These are phyloP conservation scores for Neltuma alba DNA, from an alignment of 306 rosid genomes.

Conservation along the genomic window DNA sequence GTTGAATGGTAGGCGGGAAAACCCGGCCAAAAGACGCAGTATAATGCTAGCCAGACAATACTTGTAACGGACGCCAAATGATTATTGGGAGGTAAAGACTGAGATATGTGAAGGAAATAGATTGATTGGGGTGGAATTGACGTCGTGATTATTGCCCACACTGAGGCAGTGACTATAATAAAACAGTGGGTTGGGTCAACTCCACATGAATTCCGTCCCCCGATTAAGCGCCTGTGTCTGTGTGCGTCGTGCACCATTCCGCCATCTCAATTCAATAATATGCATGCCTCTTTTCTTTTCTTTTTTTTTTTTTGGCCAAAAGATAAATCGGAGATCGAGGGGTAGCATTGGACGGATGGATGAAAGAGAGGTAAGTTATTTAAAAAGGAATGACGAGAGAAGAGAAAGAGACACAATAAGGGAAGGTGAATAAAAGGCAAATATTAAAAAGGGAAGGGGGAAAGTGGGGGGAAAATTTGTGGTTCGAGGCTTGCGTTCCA, in stretches of 20 bases:
- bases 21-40: too few relatives aligned
- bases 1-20: too few relatives aligned
- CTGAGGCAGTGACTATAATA: conserved; percentile 37
- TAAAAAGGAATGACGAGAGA: not conserved
- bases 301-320: too few relatives aligned
- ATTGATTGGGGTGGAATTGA: conserved; percentile 35
- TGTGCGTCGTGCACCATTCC: not conserved
- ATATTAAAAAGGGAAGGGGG: not conserved
- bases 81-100: conserved; percentile 44
- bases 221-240: conserved; percentile 35
- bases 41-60: not conserved
- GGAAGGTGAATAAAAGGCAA: not conserved
- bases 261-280: not conserved
- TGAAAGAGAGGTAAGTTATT: conserved; percentile 18
- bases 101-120: conserved; percentile 29
- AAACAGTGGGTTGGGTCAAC: conserved; percentile 59
- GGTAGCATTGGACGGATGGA: conserved; percentile 40
- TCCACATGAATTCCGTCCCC: conserved; percentile 49
- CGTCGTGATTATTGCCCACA: conserved; percentile 71
- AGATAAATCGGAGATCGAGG: too few relatives aligned
- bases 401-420: conserved; percentile 27
- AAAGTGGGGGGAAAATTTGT: conserved; percentile 45
- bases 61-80: conserved; percentile 48
- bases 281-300: too few relatives aligned
- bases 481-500: conserved; percentile 96